Conservation (phyloP, 441 rosid species). For the Populus hybrid region DNA sequence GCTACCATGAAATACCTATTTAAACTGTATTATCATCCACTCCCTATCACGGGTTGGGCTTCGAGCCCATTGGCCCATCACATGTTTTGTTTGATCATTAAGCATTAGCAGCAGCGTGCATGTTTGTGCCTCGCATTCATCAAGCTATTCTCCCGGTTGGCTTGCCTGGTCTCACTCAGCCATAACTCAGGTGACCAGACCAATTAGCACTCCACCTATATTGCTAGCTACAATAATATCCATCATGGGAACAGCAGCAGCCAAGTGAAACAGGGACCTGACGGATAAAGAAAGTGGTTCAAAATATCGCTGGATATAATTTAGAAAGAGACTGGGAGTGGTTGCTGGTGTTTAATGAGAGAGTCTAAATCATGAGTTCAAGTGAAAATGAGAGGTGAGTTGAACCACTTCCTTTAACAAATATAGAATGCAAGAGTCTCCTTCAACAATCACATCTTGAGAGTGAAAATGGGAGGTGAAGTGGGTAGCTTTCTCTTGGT, state of each 20-base stretch:
- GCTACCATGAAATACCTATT: no score
- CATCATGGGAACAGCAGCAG: neutral
- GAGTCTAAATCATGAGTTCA: neutral
- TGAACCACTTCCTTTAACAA: neutral
- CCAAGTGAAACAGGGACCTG: neutral
- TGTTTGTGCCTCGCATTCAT: neutral
- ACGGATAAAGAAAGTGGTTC: neutral
- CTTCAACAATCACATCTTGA: neutral
- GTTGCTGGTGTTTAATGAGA: neutral
- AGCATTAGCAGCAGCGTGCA: neutral
- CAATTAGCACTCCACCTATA: no score
- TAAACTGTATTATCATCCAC: no score
- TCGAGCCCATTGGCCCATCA: neutral
- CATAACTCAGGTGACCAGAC: neutral
- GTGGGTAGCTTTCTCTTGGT: neutral
- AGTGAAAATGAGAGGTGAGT: no score
- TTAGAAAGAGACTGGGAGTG: neutral
- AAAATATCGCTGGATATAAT: neutral
- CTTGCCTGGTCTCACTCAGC: neutral
- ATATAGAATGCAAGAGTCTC: neutral
- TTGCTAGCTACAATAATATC: neutral
- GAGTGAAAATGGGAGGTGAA: neutral
- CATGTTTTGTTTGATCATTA: neutral
- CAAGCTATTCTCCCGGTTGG: neutral
- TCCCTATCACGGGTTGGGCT: neutral